Evolutionary conservation across 1,284 basidiomycete species (phyloP), one percentile per base, ranked within the genome.

Genomic region (Pseudomicrostroma phylloplanum): DNA sequence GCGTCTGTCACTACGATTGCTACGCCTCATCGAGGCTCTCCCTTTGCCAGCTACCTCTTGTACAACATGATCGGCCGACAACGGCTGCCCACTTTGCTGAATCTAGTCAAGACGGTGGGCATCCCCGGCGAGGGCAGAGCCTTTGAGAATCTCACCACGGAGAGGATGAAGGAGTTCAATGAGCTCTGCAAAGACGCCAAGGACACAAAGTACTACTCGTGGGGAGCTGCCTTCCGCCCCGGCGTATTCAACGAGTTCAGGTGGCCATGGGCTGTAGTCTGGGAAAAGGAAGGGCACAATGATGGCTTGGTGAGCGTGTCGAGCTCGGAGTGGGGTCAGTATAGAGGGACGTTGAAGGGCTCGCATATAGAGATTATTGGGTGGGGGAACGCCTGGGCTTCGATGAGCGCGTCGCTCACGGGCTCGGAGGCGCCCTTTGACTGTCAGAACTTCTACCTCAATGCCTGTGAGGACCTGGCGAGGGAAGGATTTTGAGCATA

Each of bases 41-140:
- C 88, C 0, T 96, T 96, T 73, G 93, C 93, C 1, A 90, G 93
- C 78, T 90, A 91, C 77, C 88, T 97, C 72, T 86, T 97, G 55
- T 84, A 87, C 25, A 88, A 91, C 49, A 48, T 67, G 7, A 65
- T 67, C 9, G 65, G 65, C n/a, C 41, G 49, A 36, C 58, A 65
- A 19, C 40, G 58, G 21, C 13, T 67, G 26, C 63, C 65, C 1
- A 30, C 23, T 19, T 41, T 82, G 6, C 84, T 96, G 51, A 88
- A 92, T 12, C 60, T 82, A 6, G 80, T 91, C 56, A 82, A 92
- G 6, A 89, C 90, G 0, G 89, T 90, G 68, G 89, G 89, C 15
- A 89, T 91, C 2, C 73, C 72, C 0, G 91, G 91, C 3, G 91
- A 94, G 67, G 93, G 93, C 4, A 87, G 86, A 64, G 93, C 93